phyloP scores from a whole-genome alignment of 2,329 filamentous ascomycete genomes.

The Trichoderma citrinoviride region DNA sequence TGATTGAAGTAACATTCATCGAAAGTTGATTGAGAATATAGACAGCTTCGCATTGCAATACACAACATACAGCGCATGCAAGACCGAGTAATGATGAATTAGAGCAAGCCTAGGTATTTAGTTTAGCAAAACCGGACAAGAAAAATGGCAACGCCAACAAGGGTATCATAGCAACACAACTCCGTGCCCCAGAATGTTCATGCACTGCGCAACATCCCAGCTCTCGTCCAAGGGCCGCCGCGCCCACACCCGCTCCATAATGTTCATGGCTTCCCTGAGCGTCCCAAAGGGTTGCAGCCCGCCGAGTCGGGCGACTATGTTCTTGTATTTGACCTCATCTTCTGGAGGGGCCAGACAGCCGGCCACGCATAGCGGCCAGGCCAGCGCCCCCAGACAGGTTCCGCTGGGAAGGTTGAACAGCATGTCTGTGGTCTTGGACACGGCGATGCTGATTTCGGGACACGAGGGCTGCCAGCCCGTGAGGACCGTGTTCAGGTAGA shows the following conservation, averaged over 20 bases:
- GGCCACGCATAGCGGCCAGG: conserved; percentile 44
- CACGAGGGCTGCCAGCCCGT: conserved; percentile 51
- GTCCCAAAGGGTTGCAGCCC: conserved; percentile 47
- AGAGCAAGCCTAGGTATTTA: not conserved
- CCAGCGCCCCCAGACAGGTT: conserved; percentile 37
- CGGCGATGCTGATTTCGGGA: conserved; percentile 39
- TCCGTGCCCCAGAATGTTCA: conserved; percentile 41
- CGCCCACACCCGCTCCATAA: conserved; percentile 50
- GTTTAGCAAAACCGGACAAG: not conserved
- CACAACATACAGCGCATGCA: not conserved
- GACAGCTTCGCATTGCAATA: not conserved
- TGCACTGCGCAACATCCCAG: conserved; percentile 46
- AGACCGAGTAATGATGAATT: not conserved
- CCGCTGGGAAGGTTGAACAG: conserved; percentile 34
- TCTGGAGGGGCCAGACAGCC: conserved; percentile 41
- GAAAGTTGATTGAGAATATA: not conserved
- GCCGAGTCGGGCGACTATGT: conserved; percentile 42
- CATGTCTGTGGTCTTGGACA: conserved; percentile 37
- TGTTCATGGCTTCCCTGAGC: conserved; percentile 41
- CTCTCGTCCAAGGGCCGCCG: conserved; percentile 39
- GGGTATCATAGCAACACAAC: conserved; percentile 41
- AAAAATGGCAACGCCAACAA: not conserved
- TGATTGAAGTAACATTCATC: not conserved
- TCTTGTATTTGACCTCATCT: conserved; percentile 44
- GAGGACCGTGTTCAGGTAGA: conserved; percentile 49